Evolutionary conservation across 2,329 filamentous ascomycete species (phyloP), one percentile per base, ranked within the genome.

Genomic region (Penicillium sp.): DNA sequence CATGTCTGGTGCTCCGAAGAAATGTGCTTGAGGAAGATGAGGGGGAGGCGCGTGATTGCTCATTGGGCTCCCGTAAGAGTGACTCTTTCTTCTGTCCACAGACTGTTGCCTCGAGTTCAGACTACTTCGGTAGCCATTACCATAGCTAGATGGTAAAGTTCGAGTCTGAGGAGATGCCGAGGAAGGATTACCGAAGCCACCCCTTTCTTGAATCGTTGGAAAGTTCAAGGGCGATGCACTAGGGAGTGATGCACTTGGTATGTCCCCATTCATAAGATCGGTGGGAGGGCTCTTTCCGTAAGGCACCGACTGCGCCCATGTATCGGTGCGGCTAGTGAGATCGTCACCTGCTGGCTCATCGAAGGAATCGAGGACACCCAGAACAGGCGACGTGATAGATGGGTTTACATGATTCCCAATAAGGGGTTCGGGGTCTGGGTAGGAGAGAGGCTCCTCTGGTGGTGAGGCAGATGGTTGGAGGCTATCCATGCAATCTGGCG

Each of bases 11-110:
- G 86, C 82, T 44, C 87, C 83, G 70, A 91, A 92, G 73, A 90
- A 93, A 75, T 93, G 89, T 19, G 89, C 76, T 72, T 93, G 90
- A 1, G 87, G 83, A 58, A 91, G 84, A 70, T 93, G 89, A 4
- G 90, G 89, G 10, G 88, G 82, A 3, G 89, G 88, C 27, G 71
- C 70, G 21, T 73, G 63, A 25, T 70, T 70, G 57, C 69, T 68
- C 62, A 72, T 70, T 9, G 74, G 71, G 54, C 67, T 71, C 25
- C 69, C 73, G 44, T 73, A 66, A 23, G 75, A 77, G 53, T 74
- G 66, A 33, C 75, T 75, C 58, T 76, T 74, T 17, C 74, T 68
- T 53, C 72, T 68, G 52, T 78, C 76, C 17, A 65, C 57, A 8
- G 75, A 76, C 49, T 67, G 70, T 55, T 76, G 72, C 42, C 73